Percentiles rank a stretch among this genome's conserved stretches.
phyloP scores from a whole-genome alignment of 2,329 filamentous ascomycete genomes.

The Colletotrichum endophyticum region DNA sequence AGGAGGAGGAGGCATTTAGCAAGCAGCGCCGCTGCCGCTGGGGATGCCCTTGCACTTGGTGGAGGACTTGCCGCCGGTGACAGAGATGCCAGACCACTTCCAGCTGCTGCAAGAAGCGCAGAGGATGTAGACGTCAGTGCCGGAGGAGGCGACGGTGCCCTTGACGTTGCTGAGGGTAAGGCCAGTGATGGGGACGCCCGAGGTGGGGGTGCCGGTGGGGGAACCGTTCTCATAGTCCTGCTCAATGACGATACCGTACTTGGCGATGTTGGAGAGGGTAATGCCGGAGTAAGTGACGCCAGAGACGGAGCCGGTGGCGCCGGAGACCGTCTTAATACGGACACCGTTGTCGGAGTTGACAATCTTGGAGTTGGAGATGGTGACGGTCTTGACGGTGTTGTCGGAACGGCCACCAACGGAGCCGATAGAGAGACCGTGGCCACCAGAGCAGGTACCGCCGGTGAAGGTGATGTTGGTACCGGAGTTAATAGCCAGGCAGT shows the following conservation, averaged over 20 bases:
- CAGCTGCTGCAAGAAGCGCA: conserved; percentile 59
- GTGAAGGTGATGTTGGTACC: conserved; percentile 53
- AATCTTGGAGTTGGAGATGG: conserved; percentile 54
- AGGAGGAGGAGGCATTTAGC: background rate
- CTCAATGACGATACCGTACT: conserved; percentile 43
- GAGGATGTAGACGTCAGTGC: conserved; percentile 55
- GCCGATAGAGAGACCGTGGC: conserved; percentile 48
- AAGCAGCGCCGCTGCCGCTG: conserved; percentile 14
- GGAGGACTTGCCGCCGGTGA: conserved; percentile 56
- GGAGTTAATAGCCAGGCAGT: conserved; percentile 64
- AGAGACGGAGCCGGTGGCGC: conserved; percentile 47
- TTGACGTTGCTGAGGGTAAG: conserved; percentile 47
- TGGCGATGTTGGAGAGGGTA: conserved; percentile 44
- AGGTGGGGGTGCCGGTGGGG: conserved; percentile 47
- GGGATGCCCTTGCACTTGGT: conserved; percentile 30
- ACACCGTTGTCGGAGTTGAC: conserved; percentile 58
- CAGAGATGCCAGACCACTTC: conserved; percentile 52
- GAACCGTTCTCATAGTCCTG: conserved; percentile 55
- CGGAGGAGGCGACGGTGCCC: conserved; percentile 44
- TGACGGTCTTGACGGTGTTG: conserved; percentile 57
- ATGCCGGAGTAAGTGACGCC: conserved; percentile 49
- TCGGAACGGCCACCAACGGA: conserved; percentile 51
- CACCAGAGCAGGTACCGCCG: conserved; percentile 46
- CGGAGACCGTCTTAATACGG: conserved; percentile 54
- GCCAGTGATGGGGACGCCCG: conserved; percentile 58